A percentile compares a stretch with the other conserved stretches of the same genome.
Conservation (phyloP, 257 asterid species). For the Thymus quinquecostatus region DNA sequence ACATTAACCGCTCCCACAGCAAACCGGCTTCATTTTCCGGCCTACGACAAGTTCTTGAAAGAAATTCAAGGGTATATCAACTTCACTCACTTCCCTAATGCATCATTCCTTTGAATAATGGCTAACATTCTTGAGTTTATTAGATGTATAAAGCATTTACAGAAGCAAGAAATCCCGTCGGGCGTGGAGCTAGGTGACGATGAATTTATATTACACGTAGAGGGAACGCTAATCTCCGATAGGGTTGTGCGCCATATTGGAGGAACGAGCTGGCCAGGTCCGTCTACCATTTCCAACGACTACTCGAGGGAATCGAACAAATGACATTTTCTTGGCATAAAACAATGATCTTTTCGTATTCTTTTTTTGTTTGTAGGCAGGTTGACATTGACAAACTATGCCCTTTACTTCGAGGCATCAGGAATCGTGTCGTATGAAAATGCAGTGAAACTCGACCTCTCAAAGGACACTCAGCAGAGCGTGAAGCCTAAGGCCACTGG, state of each 20-base stretch:
- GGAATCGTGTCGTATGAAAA: slow-evolving; percentile 68
- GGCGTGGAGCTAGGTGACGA: slow-evolving; percentile 66
- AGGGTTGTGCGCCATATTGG: slow-evolving; percentile 94
- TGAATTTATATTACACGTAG: slow-evolving; percentile 83
- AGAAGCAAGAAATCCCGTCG: slow-evolving; percentile 66
- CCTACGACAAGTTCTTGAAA: slow-evolving; percentile 69
- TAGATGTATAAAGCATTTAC: slow-evolving; percentile 76
- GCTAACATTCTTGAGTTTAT: not conserved
- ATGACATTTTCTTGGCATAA: not conserved
- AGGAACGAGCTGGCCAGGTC: slow-evolving; percentile 98
- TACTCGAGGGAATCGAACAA: not conserved
- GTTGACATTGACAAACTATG: slow-evolving; percentile 84
- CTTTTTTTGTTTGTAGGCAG: slow-evolving; percentile 54
- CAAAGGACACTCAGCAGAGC: slow-evolving; percentile 53
- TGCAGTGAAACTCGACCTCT: slow-evolving; percentile 77
- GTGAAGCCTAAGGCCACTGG: slow-evolving; percentile 79
- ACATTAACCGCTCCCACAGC: slow-evolving; percentile 74
- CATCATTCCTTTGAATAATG: not conserved
- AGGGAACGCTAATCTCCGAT: slow-evolving; percentile 79
- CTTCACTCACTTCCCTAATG: not conserved
- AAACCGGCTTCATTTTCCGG: slow-evolving; percentile 78
- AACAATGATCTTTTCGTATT: not conserved
- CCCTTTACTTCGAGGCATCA: slow-evolving; percentile 89
- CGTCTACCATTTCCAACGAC: slow-evolving; percentile 17
- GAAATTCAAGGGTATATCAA: slow-evolving; percentile 60